These are phyloP conservation scores for Acer saccharum DNA, from an alignment of 345 rosid species.

Conservation along the genomic window DNA sequence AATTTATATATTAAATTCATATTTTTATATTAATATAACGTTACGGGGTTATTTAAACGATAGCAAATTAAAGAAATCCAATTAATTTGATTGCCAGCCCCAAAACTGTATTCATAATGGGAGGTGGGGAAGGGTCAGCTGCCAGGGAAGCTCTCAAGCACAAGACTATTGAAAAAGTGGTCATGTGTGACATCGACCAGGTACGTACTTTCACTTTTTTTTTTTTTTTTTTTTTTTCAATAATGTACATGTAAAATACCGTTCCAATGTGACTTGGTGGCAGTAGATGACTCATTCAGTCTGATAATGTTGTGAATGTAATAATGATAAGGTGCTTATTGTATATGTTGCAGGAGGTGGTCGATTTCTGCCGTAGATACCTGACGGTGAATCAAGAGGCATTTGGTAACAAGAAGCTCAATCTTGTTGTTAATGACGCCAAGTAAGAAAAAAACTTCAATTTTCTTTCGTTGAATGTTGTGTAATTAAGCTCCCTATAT, in stretches of 20 bases:
- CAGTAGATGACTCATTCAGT: too few relatives aligned
- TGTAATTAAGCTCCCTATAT: not conserved
- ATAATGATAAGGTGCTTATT: too few relatives aligned
- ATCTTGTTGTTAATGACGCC: slow-evolving; percentile 83
- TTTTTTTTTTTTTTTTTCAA: too few relatives aligned
- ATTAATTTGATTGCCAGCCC: slow-evolving; percentile 48
- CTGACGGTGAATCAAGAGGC: slow-evolving; percentile 81
- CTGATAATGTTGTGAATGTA: too few relatives aligned
- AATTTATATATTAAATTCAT: too few relatives aligned
- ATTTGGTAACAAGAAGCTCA: slow-evolving; percentile 69
- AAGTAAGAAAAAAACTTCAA: slow-evolving; percentile 45
- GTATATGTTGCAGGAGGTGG: slow-evolving; percentile 71
- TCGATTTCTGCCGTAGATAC: slow-evolving; percentile 70
- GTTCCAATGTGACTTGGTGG: too few relatives aligned
- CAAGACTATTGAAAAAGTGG: slow-evolving; percentile 63
- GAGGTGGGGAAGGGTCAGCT: slow-evolving; percentile 99
- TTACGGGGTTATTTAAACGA: too few relatives aligned
- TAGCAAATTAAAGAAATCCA: too few relatives aligned
- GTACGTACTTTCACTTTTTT: slow-evolving; percentile 25
- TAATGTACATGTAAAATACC: too few relatives aligned
- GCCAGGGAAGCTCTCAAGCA: slow-evolving; percentile 95
- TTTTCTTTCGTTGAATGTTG: not conserved
- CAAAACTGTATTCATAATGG: slow-evolving; percentile 77
- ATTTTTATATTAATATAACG: too few relatives aligned
- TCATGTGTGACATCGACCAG: slow-evolving; percentile 97